phyloP scores from a whole-genome alignment of 352 stramenopile genomes.

The Phytophthora pistaciae region DNA sequence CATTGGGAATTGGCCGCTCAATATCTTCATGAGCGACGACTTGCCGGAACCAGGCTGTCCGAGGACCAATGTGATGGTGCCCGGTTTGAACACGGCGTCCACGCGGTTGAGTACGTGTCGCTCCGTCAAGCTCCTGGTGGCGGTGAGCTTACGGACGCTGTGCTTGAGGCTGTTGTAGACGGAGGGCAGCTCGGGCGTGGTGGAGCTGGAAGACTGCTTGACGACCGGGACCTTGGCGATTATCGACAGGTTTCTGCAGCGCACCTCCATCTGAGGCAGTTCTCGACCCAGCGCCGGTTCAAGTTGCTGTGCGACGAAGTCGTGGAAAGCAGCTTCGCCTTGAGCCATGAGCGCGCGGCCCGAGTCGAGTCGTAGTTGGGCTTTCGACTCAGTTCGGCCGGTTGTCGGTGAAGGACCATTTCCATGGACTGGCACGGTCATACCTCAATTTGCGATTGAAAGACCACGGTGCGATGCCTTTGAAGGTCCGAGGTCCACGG shows the following conservation, averaged over 20 bases:
- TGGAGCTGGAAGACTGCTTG: slow-evolving; percentile 8
- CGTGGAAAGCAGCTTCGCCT: slow-evolving; percentile 36
- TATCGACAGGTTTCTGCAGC: slow-evolving; percentile 45
- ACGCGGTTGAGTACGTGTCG: slow-evolving; percentile 40
- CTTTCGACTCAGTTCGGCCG: not conserved
- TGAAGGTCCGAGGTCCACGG: slow-evolving; percentile 1
- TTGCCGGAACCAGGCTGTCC: slow-evolving; percentile 53
- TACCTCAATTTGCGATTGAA: not conserved
- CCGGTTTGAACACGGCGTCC: slow-evolving; percentile 46
- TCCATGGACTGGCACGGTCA: not conserved
- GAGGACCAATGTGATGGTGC: slow-evolving; percentile 47
- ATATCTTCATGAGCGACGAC: slow-evolving; percentile 45
- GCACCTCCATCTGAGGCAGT: slow-evolving; percentile 51
- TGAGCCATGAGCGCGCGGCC: slow-evolving; percentile 33
- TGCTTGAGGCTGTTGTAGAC: slow-evolving; percentile 41
- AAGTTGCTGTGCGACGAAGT: slow-evolving; percentile 31
- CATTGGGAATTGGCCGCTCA: slow-evolving; percentile 43
- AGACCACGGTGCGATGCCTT: not conserved
- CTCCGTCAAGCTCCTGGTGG: slow-evolving; percentile 10
- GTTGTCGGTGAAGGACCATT: not conserved
- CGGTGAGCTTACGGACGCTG: slow-evolving; percentile 14
- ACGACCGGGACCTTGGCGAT: slow-evolving; percentile 35
- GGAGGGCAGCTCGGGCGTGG: slow-evolving; percentile 33
- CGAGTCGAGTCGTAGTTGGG: slow-evolving; percentile 17
- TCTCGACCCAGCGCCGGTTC: slow-evolving; percentile 30